Percentiles rank a stretch among this genome's conserved stretches.
phyloP scores from a whole-genome alignment of 2,329 filamentous ascomycete species.

The Cytospora piceicola region DNA sequence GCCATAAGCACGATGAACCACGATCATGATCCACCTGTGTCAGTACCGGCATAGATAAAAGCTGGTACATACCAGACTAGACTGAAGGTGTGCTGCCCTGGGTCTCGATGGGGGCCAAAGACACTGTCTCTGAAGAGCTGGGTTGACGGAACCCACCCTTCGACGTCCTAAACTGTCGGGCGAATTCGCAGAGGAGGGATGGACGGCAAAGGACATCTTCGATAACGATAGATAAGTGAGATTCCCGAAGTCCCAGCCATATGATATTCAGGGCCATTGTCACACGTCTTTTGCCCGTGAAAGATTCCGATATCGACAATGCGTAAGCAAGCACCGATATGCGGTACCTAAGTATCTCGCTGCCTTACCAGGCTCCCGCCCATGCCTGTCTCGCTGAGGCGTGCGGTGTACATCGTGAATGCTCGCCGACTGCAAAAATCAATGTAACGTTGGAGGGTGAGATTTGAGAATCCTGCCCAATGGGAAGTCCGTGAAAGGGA shows the following conservation, averaged over 20 bases:
- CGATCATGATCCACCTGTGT: conserved; percentile 4
- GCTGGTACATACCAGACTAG: neutral
- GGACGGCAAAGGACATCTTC: conserved; percentile 13
- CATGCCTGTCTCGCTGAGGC: conserved; percentile 5
- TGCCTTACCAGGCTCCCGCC: conserved; percentile 15
- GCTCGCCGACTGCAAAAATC: neutral
- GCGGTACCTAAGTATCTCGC: conserved; percentile 15
- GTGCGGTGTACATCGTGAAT: conserved; percentile 5
- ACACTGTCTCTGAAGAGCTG: conserved; percentile 19
- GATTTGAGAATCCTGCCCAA: conserved; percentile 8
- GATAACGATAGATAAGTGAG: conserved; percentile 19
- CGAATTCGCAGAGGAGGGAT: conserved; percentile 1
- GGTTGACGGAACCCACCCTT: conserved; percentile 17
- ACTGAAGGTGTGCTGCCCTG: neutral
- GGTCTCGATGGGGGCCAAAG: neutral
- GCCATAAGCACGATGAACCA: conserved; percentile 13
- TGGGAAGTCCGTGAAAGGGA: neutral
- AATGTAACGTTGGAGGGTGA: conserved; percentile 10
- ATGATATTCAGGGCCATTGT: conserved; percentile 10
- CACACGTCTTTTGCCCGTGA: neutral
- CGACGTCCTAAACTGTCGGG: conserved; percentile 11
- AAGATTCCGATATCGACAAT: conserved; percentile 9
- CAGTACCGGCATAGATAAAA: neutral
- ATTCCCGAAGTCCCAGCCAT: conserved; percentile 13
- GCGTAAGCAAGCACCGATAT: conserved; percentile 10